Base-by-base conservation (phyloP, 2,329 filamentous ascomycete species). In the Penicillium thymicola region DNA sequence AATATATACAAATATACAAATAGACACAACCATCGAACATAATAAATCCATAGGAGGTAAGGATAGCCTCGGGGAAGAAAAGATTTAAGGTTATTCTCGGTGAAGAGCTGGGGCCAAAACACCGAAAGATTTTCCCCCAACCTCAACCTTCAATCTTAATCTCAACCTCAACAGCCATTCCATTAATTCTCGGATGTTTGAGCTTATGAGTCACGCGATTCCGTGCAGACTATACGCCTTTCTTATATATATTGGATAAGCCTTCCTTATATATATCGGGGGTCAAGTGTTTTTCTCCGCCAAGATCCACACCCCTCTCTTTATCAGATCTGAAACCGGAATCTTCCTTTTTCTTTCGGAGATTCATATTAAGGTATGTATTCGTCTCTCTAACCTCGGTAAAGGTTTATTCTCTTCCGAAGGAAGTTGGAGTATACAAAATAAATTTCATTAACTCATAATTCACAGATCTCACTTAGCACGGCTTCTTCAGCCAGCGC, bases 241-340 rank as follows among this genome's bases (percentile, higher is more conserved):
- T 5, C 21, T 8, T 40, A 21, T 14, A 25, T 14, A 25, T 28
- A 21, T 23, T 21, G 23, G 30, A 32, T 32, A 32, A 32, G 30
- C 36, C 18, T 32, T 9, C 16, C 21, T 8, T 40, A 21, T 6
- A 25, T 6, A 25, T 28, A 23, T 23, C n/a, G 18, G 25, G 21
- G 13, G 40, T 13, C 18, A 21, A 21, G n/a, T 28, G n/a, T 42
- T 50, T 54, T 43, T 42, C 5, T 45, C 46, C 32, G 50, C 58
- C 58, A 57, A 62, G 58, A 55, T 36, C 41, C 44, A 45, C 28
- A 34, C 43, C 56, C 45, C 56, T 28, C 45, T 21, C 48, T 52
- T 59, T 62, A 65, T 64, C 61, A 63, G 62, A 65, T 64, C 61
- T 51, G 55, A 40, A 58, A 58, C 54, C 59, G 51, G 28, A 49